phyloP scores from a whole-genome alignment of 129 eudicot species.

The Centrapalus pauciflorus region DNA sequence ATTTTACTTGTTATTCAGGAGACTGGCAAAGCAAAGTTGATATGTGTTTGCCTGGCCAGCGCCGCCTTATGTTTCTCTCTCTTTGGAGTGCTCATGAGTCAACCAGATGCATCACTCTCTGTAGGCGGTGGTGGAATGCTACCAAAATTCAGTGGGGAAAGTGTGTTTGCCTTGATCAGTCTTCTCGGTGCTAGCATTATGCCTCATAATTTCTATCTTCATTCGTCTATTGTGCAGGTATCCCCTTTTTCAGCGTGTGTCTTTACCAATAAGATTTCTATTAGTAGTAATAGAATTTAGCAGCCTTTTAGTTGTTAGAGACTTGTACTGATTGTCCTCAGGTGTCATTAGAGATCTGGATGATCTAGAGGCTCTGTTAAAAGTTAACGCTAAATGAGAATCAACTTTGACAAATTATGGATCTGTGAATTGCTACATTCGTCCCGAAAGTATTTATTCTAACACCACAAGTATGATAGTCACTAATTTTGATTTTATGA shows the following conservation, averaged over 20 bases:
- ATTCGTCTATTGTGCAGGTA: slow-evolving; percentile 90
- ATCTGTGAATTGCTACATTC: too few species aligned
- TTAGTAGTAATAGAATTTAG: too few species aligned
- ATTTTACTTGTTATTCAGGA: slow-evolving; percentile 41
- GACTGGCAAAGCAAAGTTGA: slow-evolving; percentile 45
- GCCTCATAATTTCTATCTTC: slow-evolving; percentile 96
- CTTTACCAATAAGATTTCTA: too few species aligned
- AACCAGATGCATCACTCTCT: slow-evolving; percentile 52
- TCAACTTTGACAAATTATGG: too few species aligned
- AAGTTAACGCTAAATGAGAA: not conserved
- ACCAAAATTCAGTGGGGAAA: slow-evolving; percentile 62
- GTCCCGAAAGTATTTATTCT: too few species aligned
- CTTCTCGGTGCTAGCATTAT: slow-evolving; percentile 93
- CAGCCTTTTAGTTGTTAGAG: too few species aligned
- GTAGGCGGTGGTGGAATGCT: slow-evolving; percentile 39
- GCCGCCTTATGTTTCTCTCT: slow-evolving; percentile 46
- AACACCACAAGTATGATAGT: too few species aligned
- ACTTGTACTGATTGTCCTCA: too few species aligned
- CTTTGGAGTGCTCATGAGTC: slow-evolving; percentile 56
- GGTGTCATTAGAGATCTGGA: not conserved
- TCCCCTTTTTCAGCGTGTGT: not conserved
- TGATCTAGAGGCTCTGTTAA: not conserved
- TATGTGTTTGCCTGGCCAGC: slow-evolving; percentile 45
- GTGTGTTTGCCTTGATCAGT: slow-evolving; percentile 59
- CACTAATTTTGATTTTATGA: too few species aligned